These are phyloP conservation scores for Strobilomyces echinocephalus DNA, from an alignment of 768 basidiomycete species.

Conservation along the genomic window DNA sequence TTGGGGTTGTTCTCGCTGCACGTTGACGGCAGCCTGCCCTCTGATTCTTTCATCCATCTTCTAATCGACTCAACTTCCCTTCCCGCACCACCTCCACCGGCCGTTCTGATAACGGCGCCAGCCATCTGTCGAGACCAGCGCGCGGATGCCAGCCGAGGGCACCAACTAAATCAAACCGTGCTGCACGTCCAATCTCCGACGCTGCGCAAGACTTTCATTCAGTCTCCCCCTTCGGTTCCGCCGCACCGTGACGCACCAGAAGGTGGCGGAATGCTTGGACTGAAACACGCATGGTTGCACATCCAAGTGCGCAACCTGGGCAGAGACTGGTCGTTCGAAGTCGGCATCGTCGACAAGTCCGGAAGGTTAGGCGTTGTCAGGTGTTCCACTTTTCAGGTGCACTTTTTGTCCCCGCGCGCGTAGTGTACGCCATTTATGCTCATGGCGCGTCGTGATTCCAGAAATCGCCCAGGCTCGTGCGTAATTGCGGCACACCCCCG, in stretches of 20 bases:
- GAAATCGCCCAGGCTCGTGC: slow-evolving; percentile 52
- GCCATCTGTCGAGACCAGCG: slow-evolving; percentile 26
- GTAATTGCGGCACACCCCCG: slow-evolving; percentile 38
- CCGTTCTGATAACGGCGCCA: slow-evolving; percentile 42
- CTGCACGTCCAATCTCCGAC: slow-evolving; percentile 80
- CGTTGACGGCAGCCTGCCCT: slow-evolving; percentile 45
- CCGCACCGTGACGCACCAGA: slow-evolving; percentile 3
- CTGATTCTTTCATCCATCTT: slow-evolving; percentile 63
- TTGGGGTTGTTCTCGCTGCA: slow-evolving; percentile 49
- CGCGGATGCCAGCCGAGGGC: slow-evolving; percentile 31
- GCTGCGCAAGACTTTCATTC: slow-evolving; percentile 61
- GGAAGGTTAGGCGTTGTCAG: slow-evolving; percentile 58
- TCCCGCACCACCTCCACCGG: slow-evolving; percentile 44
- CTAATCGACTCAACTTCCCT: slow-evolving; percentile 54
- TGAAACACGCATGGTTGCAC: slow-evolving; percentile 72
- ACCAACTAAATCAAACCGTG: slow-evolving; percentile 56
- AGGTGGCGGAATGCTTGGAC: slow-evolving; percentile 39
- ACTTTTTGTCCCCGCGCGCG: background rate
- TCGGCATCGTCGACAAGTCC: slow-evolving; percentile 63
- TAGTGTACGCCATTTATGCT: slow-evolving; percentile 2
- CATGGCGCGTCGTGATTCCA: slow-evolving; percentile 24
- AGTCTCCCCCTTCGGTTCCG: slow-evolving; percentile 44
- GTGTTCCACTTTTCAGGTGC: slow-evolving; percentile 79
- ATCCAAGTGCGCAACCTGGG: slow-evolving; percentile 67
- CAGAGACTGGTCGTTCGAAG: slow-evolving; percentile 69